Evolutionary conservation across 306 rosid species (phyloP).

Genomic region (Herpetospermum pedunculosum): DNA sequence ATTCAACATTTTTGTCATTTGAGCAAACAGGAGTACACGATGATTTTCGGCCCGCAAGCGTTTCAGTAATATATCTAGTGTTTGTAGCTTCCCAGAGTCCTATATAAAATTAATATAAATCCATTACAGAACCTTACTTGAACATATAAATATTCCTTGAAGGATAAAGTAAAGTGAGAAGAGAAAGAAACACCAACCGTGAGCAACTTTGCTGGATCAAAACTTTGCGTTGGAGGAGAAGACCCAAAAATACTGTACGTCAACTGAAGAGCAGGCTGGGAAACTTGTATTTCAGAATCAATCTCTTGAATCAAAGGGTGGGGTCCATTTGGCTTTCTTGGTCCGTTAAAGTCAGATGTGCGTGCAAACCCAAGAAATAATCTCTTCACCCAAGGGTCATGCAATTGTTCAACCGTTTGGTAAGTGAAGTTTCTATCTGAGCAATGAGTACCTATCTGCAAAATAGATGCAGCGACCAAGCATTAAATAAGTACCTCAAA

Average conservation of each 20-base stretch:
- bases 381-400: conserved; percentile 84
- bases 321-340: conserved; percentile 57
- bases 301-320: conserved; percentile 86
- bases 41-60: conserved; percentile 87
- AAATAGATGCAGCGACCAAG: conserved; percentile 14
- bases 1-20: conserved; percentile 98
- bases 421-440: conserved; percentile 73
- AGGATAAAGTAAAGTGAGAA: background rate
- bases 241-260: conserved; percentile 86
- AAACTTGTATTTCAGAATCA: conserved; percentile 65
- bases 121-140: background rate
- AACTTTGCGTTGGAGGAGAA: conserved; percentile 83
- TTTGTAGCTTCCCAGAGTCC: conserved; percentile 99
- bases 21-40: conserved; percentile 95
- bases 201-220: conserved; percentile 97
- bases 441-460: conserved; percentile 65
- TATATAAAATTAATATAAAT: conserved; percentile 15
- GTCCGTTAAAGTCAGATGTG: conserved; percentile 82
- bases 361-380: conserved; percentile 87
- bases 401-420: conserved; percentile 71
- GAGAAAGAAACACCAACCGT: conserved; percentile 44
- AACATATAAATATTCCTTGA: conserved; percentile 7
- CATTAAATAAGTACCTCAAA: conserved; percentile 6
- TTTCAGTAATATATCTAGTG: conserved; percentile 94
- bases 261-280: conserved; percentile 77